Conservation (phyloP, 176 grass and related monocot species). For the Elymus sibiricus region DNA sequence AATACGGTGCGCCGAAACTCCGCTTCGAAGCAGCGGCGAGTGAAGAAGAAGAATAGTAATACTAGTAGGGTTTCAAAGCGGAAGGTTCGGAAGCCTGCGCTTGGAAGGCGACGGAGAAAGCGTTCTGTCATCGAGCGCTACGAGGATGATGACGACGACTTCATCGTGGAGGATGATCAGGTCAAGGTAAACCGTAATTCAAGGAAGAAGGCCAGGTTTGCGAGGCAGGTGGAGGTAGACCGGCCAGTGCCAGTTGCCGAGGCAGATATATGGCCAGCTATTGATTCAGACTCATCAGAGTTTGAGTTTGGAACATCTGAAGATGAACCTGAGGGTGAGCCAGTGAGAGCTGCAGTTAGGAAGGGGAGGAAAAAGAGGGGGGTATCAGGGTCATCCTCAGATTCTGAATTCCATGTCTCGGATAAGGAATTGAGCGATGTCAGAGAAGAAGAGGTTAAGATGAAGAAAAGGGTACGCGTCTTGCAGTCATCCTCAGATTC, state of each 20-base stretch:
- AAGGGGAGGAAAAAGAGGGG: constrained; percentile 54
- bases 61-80: constrained; percentile 30
- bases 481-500: constrained; percentile 63
- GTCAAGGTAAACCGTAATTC: background rate
- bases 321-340: constrained; percentile 38
- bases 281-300: constrained; percentile 45
- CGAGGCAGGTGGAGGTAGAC: constrained; percentile 15
- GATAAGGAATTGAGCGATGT: constrained; percentile 50
- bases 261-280: constrained; percentile 21
- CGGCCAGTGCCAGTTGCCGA: constrained; percentile 1
- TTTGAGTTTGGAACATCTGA: constrained; percentile 54
- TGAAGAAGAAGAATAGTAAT: constrained; percentile 36
- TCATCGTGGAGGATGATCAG: constrained; percentile 69
- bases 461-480: constrained; percentile 30
- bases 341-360: constrained; percentile 1
- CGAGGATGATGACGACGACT: constrained; percentile 54
- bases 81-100: constrained; percentile 28
- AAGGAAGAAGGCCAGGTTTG: constrained; percentile 40
- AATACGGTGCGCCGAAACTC: constrained; percentile 20
- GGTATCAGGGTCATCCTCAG: constrained; percentile 47
- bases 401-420: constrained; percentile 58
- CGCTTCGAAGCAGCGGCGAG: background rate
- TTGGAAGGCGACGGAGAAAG: constrained; percentile 12
- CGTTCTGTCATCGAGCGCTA: constrained; percentile 14
- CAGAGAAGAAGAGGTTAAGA: background rate